Evolutionary conservation across 495 filamentous ascomycete genomes (phyloP).

Genomic region (Alectoria sarmentosa): DNA sequence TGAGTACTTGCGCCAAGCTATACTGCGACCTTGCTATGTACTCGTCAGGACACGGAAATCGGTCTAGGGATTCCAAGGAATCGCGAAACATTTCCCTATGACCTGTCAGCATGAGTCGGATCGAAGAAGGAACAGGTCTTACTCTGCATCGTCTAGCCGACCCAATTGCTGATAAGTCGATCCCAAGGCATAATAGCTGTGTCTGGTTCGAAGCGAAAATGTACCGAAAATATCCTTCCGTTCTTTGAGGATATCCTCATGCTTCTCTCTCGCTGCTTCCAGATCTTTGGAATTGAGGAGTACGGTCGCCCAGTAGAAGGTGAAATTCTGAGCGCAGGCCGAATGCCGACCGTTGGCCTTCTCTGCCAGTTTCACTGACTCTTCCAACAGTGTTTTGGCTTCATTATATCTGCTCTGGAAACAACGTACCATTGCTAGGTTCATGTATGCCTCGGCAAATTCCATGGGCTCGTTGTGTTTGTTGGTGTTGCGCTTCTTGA

Average conservation of each 20-base stretch:
- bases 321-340: background rate
- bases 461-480: background rate
- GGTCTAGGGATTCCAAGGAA: background rate
- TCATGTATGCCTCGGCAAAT: conserved; percentile 5
- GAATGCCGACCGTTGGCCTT: background rate
- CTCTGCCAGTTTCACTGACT: background rate
- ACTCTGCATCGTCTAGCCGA: background rate
- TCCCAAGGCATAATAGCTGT: background rate
- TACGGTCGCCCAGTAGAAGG: conserved; percentile 3
- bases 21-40: background rate
- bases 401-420: conserved; percentile 1
- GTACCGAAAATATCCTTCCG: background rate
- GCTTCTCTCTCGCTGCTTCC: background rate
- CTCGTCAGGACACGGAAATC: background rate
- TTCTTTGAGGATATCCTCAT: background rate
- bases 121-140: background rate
- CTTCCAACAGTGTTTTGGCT: background rate
- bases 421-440: background rate
- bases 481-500: background rate
- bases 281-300: background rate
- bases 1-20: background rate
- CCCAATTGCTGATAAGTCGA: background rate
- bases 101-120: background rate
- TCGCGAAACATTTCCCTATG: background rate
- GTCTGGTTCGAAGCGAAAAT: background rate